Evolutionary conservation across 2,329 filamentous ascomycete genomes (phyloP).

Genomic region (Rachicladosporium sp.): DNA sequence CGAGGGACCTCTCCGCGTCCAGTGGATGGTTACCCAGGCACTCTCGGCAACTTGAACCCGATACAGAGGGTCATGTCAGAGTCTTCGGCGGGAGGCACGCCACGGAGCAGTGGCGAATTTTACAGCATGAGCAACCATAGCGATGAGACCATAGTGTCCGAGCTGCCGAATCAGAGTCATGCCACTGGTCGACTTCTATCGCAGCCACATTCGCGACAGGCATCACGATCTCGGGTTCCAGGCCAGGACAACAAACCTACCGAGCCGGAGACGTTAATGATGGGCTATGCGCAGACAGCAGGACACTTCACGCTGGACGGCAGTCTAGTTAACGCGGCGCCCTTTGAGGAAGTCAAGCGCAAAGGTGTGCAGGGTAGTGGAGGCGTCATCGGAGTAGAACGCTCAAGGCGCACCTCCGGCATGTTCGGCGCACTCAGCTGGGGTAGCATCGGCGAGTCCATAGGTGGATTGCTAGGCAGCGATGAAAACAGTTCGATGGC

Average conservation of each 20-base stretch:
- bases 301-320: slow-evolving; percentile 87
- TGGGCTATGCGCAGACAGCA: slow-evolving; percentile 92
- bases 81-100: slow-evolving; percentile 64
- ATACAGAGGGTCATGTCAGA: slow-evolving; percentile 64
- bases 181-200: slow-evolving; percentile 17
- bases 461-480: slow-evolving; percentile 76
- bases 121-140: slow-evolving; percentile 93
- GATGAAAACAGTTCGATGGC: slow-evolving; percentile 86
- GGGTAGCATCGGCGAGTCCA: slow-evolving; percentile 74
- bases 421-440: slow-evolving; percentile 77
- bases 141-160: slow-evolving; percentile 81
- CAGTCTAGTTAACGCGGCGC: slow-evolving; percentile 74
- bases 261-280: slow-evolving; percentile 74
- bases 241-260: slow-evolving; percentile 30
- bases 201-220: slow-evolving; percentile 24
- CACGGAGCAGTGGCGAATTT: slow-evolving; percentile 85
- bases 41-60: slow-evolving; percentile 43
- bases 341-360: slow-evolving; percentile 91
- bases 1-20: slow-evolving; percentile 21
- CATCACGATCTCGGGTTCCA: slow-evolving; percentile 26
- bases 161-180: slow-evolving; percentile 47
- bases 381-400: slow-evolving; percentile 71
- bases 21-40: slow-evolving; percentile 18
- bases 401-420: slow-evolving; percentile 62
- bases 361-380: slow-evolving; percentile 79